These are phyloP conservation scores for Aspergillus melleus DNA, from an alignment of 2,329 filamentous ascomycete genomes.

Conservation along the genomic window DNA sequence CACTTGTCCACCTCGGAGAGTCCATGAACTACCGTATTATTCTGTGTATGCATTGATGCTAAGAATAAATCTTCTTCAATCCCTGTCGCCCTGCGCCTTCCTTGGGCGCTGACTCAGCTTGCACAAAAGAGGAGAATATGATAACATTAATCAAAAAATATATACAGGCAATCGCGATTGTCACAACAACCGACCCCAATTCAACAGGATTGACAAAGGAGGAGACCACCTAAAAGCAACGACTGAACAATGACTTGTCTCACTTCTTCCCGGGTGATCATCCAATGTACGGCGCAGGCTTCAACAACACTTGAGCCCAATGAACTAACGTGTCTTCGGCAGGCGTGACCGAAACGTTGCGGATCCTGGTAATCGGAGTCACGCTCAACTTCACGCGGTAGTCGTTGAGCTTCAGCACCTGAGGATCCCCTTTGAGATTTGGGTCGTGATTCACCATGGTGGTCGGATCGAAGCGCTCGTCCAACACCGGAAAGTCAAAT, in stretches of 20 bases:
- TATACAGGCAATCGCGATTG: too few species aligned
- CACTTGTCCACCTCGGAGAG: too few species aligned
- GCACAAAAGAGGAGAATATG: too few species aligned
- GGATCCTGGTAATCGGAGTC: slow-evolving; percentile 22
- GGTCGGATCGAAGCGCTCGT: slow-evolving; percentile 24
- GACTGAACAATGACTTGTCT: neutral
- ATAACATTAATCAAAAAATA: too few species aligned
- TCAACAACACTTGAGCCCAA: slow-evolving; percentile 22
- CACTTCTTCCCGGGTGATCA: neutral
- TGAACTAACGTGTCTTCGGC: slow-evolving; percentile 14
- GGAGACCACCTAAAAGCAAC: too few species aligned
- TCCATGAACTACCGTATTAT: too few species aligned
- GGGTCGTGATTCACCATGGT: slow-evolving; percentile 28
- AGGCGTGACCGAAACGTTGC: slow-evolving; percentile 17
- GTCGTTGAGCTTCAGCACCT: slow-evolving; percentile 13
- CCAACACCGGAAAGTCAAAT: slow-evolving; percentile 24
- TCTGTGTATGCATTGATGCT: neutral
- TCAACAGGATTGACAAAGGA: too few species aligned
- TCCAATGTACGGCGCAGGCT: neutral
- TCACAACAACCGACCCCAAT: too few species aligned
- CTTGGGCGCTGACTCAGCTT: too few species aligned
- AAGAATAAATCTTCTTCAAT: too few species aligned
- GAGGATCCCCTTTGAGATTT: slow-evolving; percentile 14
- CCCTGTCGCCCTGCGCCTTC: too few species aligned
- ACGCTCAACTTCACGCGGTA: slow-evolving; percentile 21